Base-by-base conservation (phyloP, 2,329 filamentous ascomycete genomes). In the Fusarium sp. region DNA sequence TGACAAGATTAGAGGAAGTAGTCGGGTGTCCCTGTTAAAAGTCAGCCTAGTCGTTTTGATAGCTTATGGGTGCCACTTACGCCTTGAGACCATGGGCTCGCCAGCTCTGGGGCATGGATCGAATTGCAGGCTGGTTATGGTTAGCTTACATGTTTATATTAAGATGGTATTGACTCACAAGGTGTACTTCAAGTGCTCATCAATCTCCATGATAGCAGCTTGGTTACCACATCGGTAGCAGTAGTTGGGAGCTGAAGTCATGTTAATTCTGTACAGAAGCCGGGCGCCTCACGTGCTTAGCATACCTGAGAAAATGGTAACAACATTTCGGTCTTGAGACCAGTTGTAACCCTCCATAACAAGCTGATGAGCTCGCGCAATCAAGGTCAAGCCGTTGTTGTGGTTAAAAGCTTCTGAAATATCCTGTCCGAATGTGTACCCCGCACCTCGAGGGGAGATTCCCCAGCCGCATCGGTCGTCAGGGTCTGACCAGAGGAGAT, bases 321-420 rank as follows among this genome's bases (percentile, higher is more conserved):
- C 96, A 55, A 99, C 96, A 76, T 99, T 98, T 74, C 95, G 87
- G 81, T 98, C 96, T 83, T 98, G 96, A 73, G 95, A 98, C 96
- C 96, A 99, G 82, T 98, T 99, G 84, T 98, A 99, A 52, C 96
- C 96, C 83, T 99, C 96, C 95, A 98, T 99, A 67, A 99, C 96
- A 81, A 99, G 86, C 85, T 99, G 96, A 87, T 99, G 96, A 60
- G 96, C 96, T 83, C 96, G 89, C 67, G 96, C 96, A 79, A 99
- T 97, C 70, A 98, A 87, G 59, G 95, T 98, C 83, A 99, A 85
- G 62, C 95, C 95, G 79, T 99, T 99, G 88, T 98, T 98, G 81
- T 98, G 95, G 83, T 98, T 98, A 86, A 99, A 99, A 2, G 95
- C 95, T 85, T 99, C 95, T 38, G 94, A 97, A 78, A 98, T 98